Base-by-base conservation (phyloP, 202 grass and related monocot species). In the Digitaria exilis region DNA sequence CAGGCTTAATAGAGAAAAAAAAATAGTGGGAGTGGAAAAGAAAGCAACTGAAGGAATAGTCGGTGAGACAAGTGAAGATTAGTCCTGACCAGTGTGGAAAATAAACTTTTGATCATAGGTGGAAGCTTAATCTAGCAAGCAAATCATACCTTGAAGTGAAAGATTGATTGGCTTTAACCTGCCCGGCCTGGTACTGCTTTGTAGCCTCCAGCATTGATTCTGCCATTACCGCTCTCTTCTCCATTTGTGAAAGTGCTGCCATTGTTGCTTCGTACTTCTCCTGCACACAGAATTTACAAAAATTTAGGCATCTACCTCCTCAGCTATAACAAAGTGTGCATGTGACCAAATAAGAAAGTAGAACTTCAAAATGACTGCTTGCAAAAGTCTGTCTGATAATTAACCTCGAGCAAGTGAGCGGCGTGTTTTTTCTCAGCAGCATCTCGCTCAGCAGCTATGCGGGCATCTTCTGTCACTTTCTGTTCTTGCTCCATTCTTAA, bases 401-500 rank as follows among this genome's bases (percentile, higher is more conserved):
- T n/a, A 73, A 99, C 96, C 96, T 96, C 85, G 62, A 99, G 86
- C 80, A 99, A 78, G 51, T 92, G 81, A 86, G 93, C 86, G 65
- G 89, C 78, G 24, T 89, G 89, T 91, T 85, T 99, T 86, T 92
- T 81, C 79, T 94, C 89, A 89, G 79, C 89, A 42, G 91, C 96
- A 85, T 99, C 91, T 90, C 84, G 80, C 75, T 99, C 96, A 50
- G 93, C 89, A 12, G 75, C 81, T 83, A 99, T 78, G 60, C 93
- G 93, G 49, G 91, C 93, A 90, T 99, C 96, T 85, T 99, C 96
- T 87, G 96, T 77, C 78, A 94, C 73, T 82, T 89, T 99, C 82
- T 99, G 93, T 80, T 99, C 96, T 76, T 99, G 96, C 48, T 99
- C 96, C 69, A 99, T 90, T 87, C 87, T 96, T 84, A 99, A 82